Base-by-base conservation (phyloP, 441 rosid species). In the California macrophylla region DNA sequence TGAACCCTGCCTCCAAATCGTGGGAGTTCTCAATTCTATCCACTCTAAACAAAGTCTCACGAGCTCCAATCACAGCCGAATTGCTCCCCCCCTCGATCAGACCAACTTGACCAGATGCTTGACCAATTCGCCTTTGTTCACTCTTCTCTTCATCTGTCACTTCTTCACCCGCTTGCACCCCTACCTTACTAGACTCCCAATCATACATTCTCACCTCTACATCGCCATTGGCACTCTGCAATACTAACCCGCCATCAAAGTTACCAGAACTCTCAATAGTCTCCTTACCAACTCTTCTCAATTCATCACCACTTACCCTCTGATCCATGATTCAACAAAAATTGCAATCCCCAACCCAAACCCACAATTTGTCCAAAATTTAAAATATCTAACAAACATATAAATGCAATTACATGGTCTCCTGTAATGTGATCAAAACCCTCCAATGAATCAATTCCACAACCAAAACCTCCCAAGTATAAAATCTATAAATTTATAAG, bases 1-100 rank as follows among this genome's bases (percentile, higher is more conserved):
- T n/a, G n/a, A n/a, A n/a, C n/a, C n/a, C 71, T 20, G 78, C 78
- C 81, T 81, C 84, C 0, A 6, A 60, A 68, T 63, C 82, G 68
- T 8, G 75, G 24, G 38, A 7, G 45, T 38, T 38, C 45, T 38
- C 45, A 7, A 38, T 38, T 38, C 10, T 38, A 9, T 38, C 45
- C 45, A 30, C 34, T 30, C 34, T 30, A 2, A 3, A 6, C 34
- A 30, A 30, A 30, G 6, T 6, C 34, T 30, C 34, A 4, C 34
- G 5, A 30, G 10, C 45, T 38, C 45, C 45, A 1, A 12, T 74
- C 42, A 73, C 63, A 32, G 32, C 75, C 42, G 67, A 68, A 54
- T 36, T 73, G 66, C 67, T 63, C 29, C 72, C 77, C 71, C 63
- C 68, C 66, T 36, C 77, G 38, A 70, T 40, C 68, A 68, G 77